Conservation (phyloP, 2,329 filamentous ascomycete species). For the Epichloe gansuensis region DNA sequence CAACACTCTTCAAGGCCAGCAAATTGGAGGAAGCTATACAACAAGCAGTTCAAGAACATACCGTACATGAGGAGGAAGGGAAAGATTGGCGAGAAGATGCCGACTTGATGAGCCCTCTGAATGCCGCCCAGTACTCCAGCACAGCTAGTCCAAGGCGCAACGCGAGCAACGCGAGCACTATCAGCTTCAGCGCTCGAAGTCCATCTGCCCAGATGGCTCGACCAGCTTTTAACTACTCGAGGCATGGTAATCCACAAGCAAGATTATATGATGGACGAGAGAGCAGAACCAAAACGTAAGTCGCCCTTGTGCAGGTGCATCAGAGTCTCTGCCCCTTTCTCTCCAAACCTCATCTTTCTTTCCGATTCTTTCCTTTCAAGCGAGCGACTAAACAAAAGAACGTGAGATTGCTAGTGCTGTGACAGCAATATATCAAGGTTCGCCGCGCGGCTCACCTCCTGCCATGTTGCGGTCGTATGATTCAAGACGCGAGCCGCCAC, state of each 20-base stretch:
- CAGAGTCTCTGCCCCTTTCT: not conserved
- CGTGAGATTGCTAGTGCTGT: constrained; percentile 49
- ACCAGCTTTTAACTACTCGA: constrained; percentile 38
- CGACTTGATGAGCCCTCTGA: constrained; percentile 29
- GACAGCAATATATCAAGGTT: constrained; percentile 82
- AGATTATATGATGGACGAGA: constrained; percentile 79
- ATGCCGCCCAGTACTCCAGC: constrained; percentile 28
- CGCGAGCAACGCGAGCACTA: constrained; percentile 67
- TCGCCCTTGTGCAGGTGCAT: constrained; percentile 9
- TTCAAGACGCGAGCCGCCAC: constrained; percentile 78
- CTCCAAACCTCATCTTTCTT: not conserved
- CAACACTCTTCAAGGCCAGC: constrained; percentile 92
- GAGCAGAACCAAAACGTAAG: constrained; percentile 80
- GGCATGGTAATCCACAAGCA: constrained; percentile 74
- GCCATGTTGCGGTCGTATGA: constrained; percentile 86
- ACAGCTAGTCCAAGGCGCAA: constrained; percentile 45
- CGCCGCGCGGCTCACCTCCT: constrained; percentile 52
- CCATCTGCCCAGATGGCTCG: constrained; percentile 42
- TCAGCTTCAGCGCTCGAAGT: constrained; percentile 65
- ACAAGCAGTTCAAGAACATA: constrained; percentile 78
- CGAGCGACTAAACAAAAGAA: not conserved
- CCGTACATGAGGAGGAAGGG: constrained; percentile 66
- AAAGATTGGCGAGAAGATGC: constrained; percentile 50
- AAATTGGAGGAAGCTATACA: constrained; percentile 89
- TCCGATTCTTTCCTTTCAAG: not conserved